Conservation (phyloP, 1,284 basidiomycete species). For the Puccinia horiana region DNA sequence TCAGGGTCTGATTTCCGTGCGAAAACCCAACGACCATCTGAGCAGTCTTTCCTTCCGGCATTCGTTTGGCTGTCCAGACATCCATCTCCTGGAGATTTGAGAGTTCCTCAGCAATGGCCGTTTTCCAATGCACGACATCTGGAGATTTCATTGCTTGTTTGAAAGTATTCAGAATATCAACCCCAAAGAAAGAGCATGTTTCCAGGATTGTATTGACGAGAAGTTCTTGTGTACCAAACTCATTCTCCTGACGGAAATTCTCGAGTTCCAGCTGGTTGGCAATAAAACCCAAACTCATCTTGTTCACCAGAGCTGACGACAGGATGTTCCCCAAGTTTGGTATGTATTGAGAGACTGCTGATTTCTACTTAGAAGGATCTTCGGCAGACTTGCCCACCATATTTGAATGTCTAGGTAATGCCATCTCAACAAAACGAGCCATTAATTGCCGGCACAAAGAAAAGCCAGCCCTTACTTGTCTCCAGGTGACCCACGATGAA, state of each 20-base stretch:
- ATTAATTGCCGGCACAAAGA: background rate
- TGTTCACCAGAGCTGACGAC: background rate
- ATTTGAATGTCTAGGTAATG: background rate
- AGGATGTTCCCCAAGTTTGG: no score
- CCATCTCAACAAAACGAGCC: background rate
- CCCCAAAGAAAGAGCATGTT: background rate
- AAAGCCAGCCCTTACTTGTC: background rate
- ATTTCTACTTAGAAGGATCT: no score
- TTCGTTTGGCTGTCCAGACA: background rate
- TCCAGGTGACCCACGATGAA: background rate
- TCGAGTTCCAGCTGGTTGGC: background rate
- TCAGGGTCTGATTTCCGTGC: background rate
- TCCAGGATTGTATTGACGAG: background rate
- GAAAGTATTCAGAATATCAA: background rate
- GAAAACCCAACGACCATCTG: slow-evolving; percentile 15
- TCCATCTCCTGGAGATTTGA: background rate
- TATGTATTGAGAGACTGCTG: background rate
- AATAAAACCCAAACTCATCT: background rate
- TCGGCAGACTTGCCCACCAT: background rate
- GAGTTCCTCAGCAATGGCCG: background rate
- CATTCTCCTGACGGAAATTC: background rate
- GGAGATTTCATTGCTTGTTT: slow-evolving; percentile 2
- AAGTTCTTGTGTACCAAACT: background rate
- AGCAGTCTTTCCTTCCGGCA: background rate
- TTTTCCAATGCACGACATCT: background rate